phyloP scores from a whole-genome alignment of 768 basidiomycete species.

The Xerocomellus chrysenteron region DNA sequence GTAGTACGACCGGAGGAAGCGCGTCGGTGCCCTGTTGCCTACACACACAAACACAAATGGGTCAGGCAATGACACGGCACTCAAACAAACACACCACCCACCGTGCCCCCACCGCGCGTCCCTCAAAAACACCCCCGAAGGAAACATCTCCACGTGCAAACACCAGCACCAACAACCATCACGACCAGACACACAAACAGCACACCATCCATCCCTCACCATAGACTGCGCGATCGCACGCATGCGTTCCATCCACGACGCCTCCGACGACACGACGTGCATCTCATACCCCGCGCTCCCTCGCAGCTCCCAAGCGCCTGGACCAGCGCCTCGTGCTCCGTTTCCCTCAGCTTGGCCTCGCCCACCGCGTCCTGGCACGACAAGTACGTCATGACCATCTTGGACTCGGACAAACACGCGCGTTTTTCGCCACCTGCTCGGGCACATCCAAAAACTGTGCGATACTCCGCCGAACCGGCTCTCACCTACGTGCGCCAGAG shows the following conservation, averaged over 20 bases:
- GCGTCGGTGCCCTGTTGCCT: conserved; percentile 39
- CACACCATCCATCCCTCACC: conserved; percentile 37
- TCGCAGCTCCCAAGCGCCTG: conserved; percentile 50
- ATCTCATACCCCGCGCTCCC: conserved; percentile 49
- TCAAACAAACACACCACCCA: conserved; percentile 16
- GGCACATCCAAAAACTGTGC: conserved; percentile 42
- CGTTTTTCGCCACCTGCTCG: conserved; percentile 18
- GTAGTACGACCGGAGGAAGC: conserved; percentile 31
- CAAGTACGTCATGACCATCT: conserved; percentile 65
- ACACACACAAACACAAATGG: not conserved
- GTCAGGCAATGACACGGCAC: too few species aligned
- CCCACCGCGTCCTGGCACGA: conserved; percentile 54
- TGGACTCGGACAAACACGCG: conserved; percentile 25
- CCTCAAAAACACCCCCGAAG: conserved; percentile 58
- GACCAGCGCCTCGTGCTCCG: conserved; percentile 63
- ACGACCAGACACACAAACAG: conserved; percentile 7
- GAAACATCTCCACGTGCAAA: conserved; percentile 76
- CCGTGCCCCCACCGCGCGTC: conserved; percentile 56
- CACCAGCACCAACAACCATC: conserved; percentile 52
- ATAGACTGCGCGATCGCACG: conserved; percentile 65
- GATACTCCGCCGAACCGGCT: conserved; percentile 47
- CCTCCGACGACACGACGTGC: conserved; percentile 50
- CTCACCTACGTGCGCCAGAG: conserved; percentile 86
- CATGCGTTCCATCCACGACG: conserved; percentile 63
- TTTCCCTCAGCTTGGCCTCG: conserved; percentile 49